Base-by-base conservation (phyloP, 495 filamentous ascomycete genomes). In the Penicillium riverlandense region DNA sequence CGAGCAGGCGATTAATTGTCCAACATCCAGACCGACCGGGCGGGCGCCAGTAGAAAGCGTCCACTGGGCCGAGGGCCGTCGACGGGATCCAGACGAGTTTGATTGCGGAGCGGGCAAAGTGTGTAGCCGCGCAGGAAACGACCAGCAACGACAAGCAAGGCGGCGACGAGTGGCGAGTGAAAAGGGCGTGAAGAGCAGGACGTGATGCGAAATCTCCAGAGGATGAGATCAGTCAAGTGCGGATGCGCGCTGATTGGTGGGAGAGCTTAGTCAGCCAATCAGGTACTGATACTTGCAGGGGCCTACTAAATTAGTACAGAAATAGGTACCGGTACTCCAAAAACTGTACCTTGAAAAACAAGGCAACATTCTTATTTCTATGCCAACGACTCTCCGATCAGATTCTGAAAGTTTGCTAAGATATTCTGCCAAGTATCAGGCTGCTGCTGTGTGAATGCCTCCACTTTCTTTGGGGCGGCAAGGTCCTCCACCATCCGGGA, bases 401-500 rank as follows among this genome's bases (percentile, higher is more conserved):
- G 37, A 11, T 45, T 37, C 50, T 64, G 75, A 49, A 84, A 83
- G 7, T 57, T 57, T 9, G 40, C 43, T 35, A 78, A 37, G 31
- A 70, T 56, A 35, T 55, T 34, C 33, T 66, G 52, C 80, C 80
- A 83, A 13, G 55, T 44, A 6, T 57, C 59, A 29, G 54, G 63
- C 8, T 71, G 61, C 12, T 53, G 63, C 49, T 60, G 60, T 14
- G 66, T 65, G 51, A 77, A 80, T 39, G 47, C 49, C 45, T 70
- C 65, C 31, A 86, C 64, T 32, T 51, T 62, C 43, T 65, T 61
- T n/a, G 76, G 49, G 4, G 72, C 76, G 35, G 72, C 70, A 45
- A 90, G 52, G 60, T 90, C 85, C 33, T 69, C 72, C 47, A 56
- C 64, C 86, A 91, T 91, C 32, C 76, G 77, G 40, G 51, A 66